Evolutionary conservation across 2,329 filamentous ascomycete genomes (phyloP).

Genomic region (Ascochyta clinopodiicola): DNA sequence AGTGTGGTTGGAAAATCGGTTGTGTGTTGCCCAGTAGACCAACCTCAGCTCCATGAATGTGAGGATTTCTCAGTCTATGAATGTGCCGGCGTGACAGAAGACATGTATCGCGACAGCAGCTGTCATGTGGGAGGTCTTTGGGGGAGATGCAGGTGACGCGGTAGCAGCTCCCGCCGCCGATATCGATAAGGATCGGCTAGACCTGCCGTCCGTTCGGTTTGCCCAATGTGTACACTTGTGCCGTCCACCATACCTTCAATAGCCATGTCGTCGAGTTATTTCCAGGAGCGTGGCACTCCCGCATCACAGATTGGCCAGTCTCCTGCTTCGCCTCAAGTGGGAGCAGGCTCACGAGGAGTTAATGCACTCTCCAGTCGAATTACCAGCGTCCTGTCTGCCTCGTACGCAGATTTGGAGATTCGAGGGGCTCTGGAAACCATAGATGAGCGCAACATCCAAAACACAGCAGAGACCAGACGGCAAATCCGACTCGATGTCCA

Average conservation of each 20-base stretch:
- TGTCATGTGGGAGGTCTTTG: constrained; percentile 29
- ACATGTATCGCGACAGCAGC: constrained; percentile 22
- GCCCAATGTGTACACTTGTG: constrained; percentile 24
- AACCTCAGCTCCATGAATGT: constrained; percentile 32
- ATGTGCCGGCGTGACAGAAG: constrained; percentile 28
- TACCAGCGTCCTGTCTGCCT: constrained; percentile 84
- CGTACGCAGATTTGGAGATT: constrained; percentile 91
- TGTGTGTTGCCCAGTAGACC: constrained; percentile 23
- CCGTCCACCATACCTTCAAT: constrained; percentile 6
- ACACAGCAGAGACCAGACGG: constrained; percentile 78
- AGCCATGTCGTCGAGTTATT: constrained; percentile 41
- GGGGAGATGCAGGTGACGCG: constrained; percentile 34
- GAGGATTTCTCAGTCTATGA: constrained; percentile 21
- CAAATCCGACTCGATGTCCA: constrained; percentile 83
- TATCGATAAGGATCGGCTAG: constrained; percentile 39
- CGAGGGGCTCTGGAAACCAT: constrained; percentile 81
- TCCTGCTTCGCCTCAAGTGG: constrained; percentile 35
- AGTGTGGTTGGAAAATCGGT: constrained; percentile 25
- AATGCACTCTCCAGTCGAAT: constrained; percentile 82
- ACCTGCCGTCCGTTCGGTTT: constrained; percentile 20
- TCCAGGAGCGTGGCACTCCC: constrained; percentile 39
- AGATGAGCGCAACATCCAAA: constrained; percentile 73
- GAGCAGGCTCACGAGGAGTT: constrained; percentile 41
- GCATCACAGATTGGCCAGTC: constrained; percentile 37
- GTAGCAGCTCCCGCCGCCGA: constrained; percentile 11